phyloP scores from a whole-genome alignment of 352 stramenopile species.

The Phytophthora citricola region DNA sequence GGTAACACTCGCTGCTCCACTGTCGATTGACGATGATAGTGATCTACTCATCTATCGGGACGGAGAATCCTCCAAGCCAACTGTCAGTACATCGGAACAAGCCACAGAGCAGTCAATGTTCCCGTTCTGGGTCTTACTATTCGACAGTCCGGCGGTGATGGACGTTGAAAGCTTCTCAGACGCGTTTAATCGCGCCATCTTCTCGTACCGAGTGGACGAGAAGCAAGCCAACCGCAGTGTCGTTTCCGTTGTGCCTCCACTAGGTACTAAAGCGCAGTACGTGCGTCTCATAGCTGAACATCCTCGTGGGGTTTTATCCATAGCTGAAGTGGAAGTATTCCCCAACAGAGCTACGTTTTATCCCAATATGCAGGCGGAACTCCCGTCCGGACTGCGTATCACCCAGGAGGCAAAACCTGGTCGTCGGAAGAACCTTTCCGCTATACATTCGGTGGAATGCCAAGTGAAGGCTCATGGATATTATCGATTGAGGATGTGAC shows the following conservation, averaged over 20 bases:
- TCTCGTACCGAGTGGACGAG: slow-evolving; percentile 47
- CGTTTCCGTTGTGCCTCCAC: slow-evolving; percentile 55
- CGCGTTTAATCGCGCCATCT: slow-evolving; percentile 54
- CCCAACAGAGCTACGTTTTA: slow-evolving; percentile 56
- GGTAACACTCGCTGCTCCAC: slow-evolving; percentile 36
- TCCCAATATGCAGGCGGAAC: slow-evolving; percentile 66
- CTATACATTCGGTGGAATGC: slow-evolving; percentile 50
- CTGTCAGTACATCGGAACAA: slow-evolving; percentile 9
- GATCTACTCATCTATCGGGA: slow-evolving; percentile 48
- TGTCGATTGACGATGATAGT: slow-evolving; percentile 55
- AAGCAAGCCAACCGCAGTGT: slow-evolving; percentile 33
- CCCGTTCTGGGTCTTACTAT: slow-evolving; percentile 83
- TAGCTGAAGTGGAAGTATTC: slow-evolving; percentile 85
- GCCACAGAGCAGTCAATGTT: slow-evolving; percentile 58
- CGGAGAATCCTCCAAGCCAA: slow-evolving; percentile 29
- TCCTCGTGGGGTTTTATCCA: slow-evolving; percentile 48
- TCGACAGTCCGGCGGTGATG: slow-evolving; percentile 61
- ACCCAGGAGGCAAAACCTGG: slow-evolving; percentile 57
- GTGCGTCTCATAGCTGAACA: slow-evolving; percentile 65
- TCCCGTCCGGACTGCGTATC: slow-evolving; percentile 53
- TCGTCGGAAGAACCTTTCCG: slow-evolving; percentile 73
- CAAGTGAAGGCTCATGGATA: slow-evolving; percentile 66
- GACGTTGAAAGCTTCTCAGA: slow-evolving; percentile 68
- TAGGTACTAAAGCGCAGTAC: slow-evolving; percentile 58
- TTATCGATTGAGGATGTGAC: slow-evolving; percentile 57